Base-by-base conservation (phyloP, 768 basidiomycete species). In the Pisolithus albus region DNA sequence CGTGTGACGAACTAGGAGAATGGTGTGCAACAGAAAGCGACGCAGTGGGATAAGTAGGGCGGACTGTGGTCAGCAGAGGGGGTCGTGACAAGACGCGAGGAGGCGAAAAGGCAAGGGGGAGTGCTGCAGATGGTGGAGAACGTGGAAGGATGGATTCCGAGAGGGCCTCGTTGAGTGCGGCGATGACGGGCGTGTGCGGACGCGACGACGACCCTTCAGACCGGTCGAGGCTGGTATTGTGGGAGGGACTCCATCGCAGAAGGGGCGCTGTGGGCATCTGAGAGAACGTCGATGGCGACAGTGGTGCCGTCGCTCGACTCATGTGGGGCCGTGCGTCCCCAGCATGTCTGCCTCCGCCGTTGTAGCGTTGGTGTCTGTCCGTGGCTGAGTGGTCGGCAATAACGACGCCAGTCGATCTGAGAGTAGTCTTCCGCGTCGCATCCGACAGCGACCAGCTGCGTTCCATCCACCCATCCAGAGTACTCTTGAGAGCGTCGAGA, bases 21-120 rank as follows among this genome's bases (percentile, higher is more conserved):
- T 45, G 57, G 38, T 55, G 58, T 10, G 61, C 71, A 59, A 11
- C 73, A 0, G 82, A 79, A 13, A 85, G 66, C 1, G 82, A 79
- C 6, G 82, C 71, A 7, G 79, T 83, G 23, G 86, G 84, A 23
- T 85, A 74, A 0, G 85, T 80, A 1, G 78, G 73, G 43, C 83
- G 78, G 49, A 84, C 72, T 56, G 62, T 73, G 59, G 78, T 76
- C 48, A 84, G 64, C 49, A 80, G 74, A 7, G 77, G 75, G 7
- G 82, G 82, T 0, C 76, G 71, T 28, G 70, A 58, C 26, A 75
- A 64, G n/a, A 60, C 51, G 18, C 54, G 68, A 9, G 71, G 55
- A 16, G 64, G 46, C 26, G 61, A 64, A 50, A 71, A 71, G 2
- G 70, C 63, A 4, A 70, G 61, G 5, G 75, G 67, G 16, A 77